These are phyloP conservation scores for Herpetomonas tarakana DNA, from an alignment of 208 protist genomes.

Conservation along the genomic window DNA sequence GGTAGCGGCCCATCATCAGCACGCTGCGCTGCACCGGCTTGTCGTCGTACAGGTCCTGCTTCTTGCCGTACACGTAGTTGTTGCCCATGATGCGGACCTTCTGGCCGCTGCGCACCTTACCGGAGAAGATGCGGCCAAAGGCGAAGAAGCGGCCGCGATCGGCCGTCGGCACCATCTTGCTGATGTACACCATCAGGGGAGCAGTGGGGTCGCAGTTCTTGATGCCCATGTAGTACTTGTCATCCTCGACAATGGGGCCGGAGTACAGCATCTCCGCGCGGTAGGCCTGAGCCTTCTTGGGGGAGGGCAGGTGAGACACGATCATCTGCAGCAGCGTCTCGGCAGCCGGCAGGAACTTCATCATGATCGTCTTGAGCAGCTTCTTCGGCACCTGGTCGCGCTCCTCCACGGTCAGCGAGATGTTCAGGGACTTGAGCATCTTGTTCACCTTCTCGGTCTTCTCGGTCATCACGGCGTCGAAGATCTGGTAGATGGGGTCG, in stretches of 20 bases:
- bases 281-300: constrained; percentile 96
- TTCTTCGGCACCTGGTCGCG: constrained; percentile 90
- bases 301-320: constrained; percentile 97
- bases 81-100: constrained; percentile 99
- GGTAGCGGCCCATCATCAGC: constrained; percentile 92
- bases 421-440: constrained; percentile 92
- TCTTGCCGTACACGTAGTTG: constrained; percentile 97
- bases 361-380: constrained; percentile 98
- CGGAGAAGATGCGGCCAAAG: constrained; percentile 72
- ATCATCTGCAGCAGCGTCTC: constrained; percentile 99
- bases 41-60: constrained; percentile 94
- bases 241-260: constrained; percentile 94
- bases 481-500: constrained; percentile 97
- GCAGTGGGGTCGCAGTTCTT: constrained; percentile 92
- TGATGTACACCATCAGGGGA: constrained; percentile 99
- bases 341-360: constrained; percentile 96
- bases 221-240: constrained; percentile 87
- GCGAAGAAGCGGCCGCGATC: constrained; percentile 93
- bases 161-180: constrained; percentile 99
- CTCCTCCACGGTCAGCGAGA: constrained; percentile 93
- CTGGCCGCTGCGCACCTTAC: constrained; percentile 97
- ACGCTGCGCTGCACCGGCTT: constrained; percentile 67
- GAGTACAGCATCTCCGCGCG: constrained; percentile 96
- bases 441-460: constrained; percentile 93
- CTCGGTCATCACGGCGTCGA: constrained; percentile 95